phyloP scores from a whole-genome alignment of 2,329 filamentous ascomycete species.

The Alternaria ethzedia region DNA sequence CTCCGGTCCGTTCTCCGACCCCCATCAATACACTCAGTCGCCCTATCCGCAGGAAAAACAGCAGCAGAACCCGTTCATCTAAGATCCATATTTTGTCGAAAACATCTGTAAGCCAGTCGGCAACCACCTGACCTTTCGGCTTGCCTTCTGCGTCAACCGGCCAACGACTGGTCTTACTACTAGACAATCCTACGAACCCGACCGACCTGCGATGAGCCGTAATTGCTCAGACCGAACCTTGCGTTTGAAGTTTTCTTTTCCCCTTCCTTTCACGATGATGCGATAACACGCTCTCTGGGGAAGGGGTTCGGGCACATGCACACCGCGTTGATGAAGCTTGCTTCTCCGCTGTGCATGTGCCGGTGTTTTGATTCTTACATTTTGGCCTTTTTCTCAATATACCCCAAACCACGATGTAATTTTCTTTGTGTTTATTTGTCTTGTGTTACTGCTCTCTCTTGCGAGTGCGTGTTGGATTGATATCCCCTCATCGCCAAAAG shows the following conservation, averaged over 20 bases:
- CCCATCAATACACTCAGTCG: slow-evolving; percentile 17
- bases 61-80: slow-evolving; percentile 50
- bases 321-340: slow-evolving; percentile 48
- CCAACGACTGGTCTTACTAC: slow-evolving; percentile 14
- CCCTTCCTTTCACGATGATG: slow-evolving; percentile 36
- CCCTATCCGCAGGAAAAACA: slow-evolving; percentile 28
- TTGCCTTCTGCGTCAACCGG: slow-evolving; percentile 52
- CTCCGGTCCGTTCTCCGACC: slow-evolving; percentile 39
- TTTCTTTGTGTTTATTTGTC: slow-evolving; percentile 43
- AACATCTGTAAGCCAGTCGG: neutral
- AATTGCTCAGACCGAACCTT: slow-evolving; percentile 53
- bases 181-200: slow-evolving; percentile 20
- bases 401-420: slow-evolving; percentile 27
- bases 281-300: slow-evolving; percentile 44
- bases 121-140: slow-evolving; percentile 55
- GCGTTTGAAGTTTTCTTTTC: slow-evolving; percentile 45
- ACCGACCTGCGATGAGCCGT: slow-evolving; percentile 48
- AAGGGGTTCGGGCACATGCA: slow-evolving; percentile 30
- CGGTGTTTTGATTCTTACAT: slow-evolving; percentile 45
- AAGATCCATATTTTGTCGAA: slow-evolving; percentile 35
- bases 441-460: slow-evolving; percentile 48
- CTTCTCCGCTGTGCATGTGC: slow-evolving; percentile 39
- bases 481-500: slow-evolving; percentile 42
- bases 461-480: slow-evolving; percentile 41
- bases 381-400: slow-evolving; percentile 22